Evolutionary conservation across 257 asterid species (phyloP).

Genomic region (Nicotiana attenuata): DNA sequence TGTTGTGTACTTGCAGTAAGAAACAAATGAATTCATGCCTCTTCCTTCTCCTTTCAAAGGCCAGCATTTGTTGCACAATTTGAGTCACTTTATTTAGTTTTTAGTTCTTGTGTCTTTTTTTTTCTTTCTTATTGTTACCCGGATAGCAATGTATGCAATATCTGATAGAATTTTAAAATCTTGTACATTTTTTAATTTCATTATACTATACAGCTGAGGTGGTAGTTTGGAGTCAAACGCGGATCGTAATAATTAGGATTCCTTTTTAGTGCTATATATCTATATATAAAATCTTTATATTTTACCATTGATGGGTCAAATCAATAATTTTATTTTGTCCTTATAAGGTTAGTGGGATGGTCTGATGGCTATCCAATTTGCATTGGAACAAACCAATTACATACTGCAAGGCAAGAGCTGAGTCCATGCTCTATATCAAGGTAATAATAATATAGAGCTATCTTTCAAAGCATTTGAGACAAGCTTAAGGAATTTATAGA

Average conservation of each 20-base stretch:
- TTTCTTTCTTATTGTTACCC: background rate
- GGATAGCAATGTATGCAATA: background rate
- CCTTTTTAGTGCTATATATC: too few species aligned
- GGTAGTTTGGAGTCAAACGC: background rate
- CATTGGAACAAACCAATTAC: conserved; percentile 87
- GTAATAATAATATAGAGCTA: conserved; percentile 40
- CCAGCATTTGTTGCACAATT: background rate
- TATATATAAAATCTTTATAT: background rate
- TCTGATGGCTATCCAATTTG: conserved; percentile 88
- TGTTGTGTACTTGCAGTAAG: background rate
- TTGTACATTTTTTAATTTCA: background rate
- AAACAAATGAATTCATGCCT: background rate
- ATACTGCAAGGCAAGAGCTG: conserved; percentile 90
- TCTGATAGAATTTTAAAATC: background rate
- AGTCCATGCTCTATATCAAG: conserved; percentile 97
- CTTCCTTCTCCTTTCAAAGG: background rate
- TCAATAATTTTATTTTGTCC: background rate
- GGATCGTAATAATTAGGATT: too few species aligned
- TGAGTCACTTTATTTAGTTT: background rate
- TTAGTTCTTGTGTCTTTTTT: background rate
- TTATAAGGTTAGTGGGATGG: conserved; percentile 91
- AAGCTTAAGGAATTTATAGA: background rate
- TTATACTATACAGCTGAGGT: background rate
- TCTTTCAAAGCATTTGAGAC: background rate
- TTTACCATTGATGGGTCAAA: background rate